A percentile compares a stretch with the other conserved stretches of the same genome.
phyloP scores from a whole-genome alignment of 2,329 filamentous ascomycete genomes.

The Elsinoe australis region DNA sequence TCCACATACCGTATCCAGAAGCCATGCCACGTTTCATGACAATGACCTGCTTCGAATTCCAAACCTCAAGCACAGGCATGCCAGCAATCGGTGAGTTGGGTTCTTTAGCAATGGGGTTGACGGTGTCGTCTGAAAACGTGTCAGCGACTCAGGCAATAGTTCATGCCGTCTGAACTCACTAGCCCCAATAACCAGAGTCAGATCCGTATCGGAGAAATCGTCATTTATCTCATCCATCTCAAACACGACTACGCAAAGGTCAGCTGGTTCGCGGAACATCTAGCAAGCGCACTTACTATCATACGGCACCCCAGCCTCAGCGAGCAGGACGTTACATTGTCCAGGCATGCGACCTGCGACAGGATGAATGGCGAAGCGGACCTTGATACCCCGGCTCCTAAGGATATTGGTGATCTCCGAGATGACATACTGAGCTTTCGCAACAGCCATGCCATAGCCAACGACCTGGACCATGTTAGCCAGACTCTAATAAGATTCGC shows the following conservation, averaged over 20 bases:
- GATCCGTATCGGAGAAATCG: slow-evolving; percentile 76
- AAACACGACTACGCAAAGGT: slow-evolving; percentile 52
- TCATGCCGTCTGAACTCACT: slow-evolving; percentile 31
- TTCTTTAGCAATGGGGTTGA: slow-evolving; percentile 82
- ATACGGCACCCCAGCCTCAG: slow-evolving; percentile 80
- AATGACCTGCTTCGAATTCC: slow-evolving; percentile 88
- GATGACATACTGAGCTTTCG: slow-evolving; percentile 86
- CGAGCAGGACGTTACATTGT: slow-evolving; percentile 84
- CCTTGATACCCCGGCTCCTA: slow-evolving; percentile 66
- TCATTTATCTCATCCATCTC: slow-evolving; percentile 98
- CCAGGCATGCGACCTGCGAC: slow-evolving; percentile 89
- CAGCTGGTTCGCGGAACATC: slow-evolving; percentile 24
- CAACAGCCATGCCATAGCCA: slow-evolving; percentile 90
- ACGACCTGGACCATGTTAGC: slow-evolving; percentile 44
- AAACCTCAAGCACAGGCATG: slow-evolving; percentile 86
- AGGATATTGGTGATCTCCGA: slow-evolving; percentile 70
- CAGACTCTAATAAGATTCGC: neutral
- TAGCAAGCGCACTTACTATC: slow-evolving; percentile 47
- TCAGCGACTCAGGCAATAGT: neutral
- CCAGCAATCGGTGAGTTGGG: slow-evolving; percentile 65
- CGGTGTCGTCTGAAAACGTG: slow-evolving; percentile 57
- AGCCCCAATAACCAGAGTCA: slow-evolving; percentile 82
- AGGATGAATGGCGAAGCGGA: slow-evolving; percentile 84
- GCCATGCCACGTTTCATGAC: slow-evolving; percentile 91
- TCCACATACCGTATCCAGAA: slow-evolving; percentile 66